phyloP scores from a whole-genome alignment of 108 stramenopile species.

The Asterionellopsis glacialis region DNA sequence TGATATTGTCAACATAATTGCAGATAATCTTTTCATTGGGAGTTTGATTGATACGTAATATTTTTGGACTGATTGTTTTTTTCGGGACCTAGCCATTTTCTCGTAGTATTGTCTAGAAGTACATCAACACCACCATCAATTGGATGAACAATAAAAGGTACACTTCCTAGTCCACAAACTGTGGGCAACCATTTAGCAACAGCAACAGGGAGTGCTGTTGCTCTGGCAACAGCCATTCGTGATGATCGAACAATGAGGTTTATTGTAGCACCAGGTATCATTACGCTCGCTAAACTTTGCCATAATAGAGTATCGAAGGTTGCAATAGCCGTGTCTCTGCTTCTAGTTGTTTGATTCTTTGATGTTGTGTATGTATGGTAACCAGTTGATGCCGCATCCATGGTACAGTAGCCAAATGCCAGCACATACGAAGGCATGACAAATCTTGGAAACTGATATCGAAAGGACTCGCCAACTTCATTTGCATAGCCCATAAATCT shows the following conservation, averaged over 20 bases:
- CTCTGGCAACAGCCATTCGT: conserved; percentile 46
- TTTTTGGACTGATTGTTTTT: neutral
- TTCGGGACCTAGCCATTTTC: conserved; percentile 20
- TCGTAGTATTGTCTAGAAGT: conserved; percentile 55
- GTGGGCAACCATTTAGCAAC: conserved; percentile 72
- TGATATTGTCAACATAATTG: too few species aligned
- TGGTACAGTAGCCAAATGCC: conserved; percentile 76
- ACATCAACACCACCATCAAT: conserved; percentile 68
- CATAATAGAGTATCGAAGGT: conserved; percentile 63
- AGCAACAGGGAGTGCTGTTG: conserved; percentile 38
- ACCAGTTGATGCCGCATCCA: conserved; percentile 62
- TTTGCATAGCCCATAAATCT: conserved; percentile 69
- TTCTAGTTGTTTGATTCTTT: neutral
- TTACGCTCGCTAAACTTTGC: conserved; percentile 64
- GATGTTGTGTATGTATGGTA: conserved; percentile 32
- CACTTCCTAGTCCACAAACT: conserved; percentile 48
- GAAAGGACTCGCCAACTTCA: conserved; percentile 79
- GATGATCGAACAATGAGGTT: conserved; percentile 68
- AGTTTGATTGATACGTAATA: neutral
- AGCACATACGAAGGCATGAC: conserved; percentile 68
- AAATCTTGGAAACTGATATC: conserved; percentile 72
- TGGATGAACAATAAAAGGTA: conserved; percentile 71
- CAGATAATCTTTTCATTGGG: neutral
- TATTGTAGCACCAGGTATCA: conserved; percentile 71
- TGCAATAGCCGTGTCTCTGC: conserved; percentile 38